These are phyloP conservation scores for Mycena indigotica DNA, from an alignment of 768 basidiomycete genomes.

Conservation along the genomic window DNA sequence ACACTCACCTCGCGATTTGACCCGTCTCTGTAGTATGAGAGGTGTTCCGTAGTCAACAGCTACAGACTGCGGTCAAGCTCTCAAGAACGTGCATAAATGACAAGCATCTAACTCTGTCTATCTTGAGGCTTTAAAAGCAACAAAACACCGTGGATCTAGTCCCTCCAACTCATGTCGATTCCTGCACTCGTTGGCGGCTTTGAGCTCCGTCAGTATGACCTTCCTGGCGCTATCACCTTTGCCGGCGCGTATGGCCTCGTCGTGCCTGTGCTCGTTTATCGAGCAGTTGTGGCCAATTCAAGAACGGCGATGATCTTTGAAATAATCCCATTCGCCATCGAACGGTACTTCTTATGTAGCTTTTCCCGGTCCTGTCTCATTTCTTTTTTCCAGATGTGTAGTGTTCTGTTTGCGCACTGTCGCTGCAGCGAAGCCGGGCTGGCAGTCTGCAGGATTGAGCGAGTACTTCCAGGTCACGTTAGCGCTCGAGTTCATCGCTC, in stretches of 20 bases:
- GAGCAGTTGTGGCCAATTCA: background rate
- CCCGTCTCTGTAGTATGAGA: background rate
- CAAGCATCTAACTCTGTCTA: background rate
- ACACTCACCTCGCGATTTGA: background rate
- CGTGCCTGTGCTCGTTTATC: constrained; percentile 7
- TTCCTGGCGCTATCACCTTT: constrained; percentile 6
- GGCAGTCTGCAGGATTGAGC: background rate
- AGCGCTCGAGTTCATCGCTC: background rate
- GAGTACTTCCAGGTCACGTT: background rate
- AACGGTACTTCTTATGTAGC: constrained; percentile 7
- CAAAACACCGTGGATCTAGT: background rate
- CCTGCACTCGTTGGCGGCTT: constrained; percentile 19
- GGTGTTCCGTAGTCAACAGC: background rate
- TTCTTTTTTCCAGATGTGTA: background rate
- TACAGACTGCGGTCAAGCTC: background rate
- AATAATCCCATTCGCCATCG: constrained; percentile 3
- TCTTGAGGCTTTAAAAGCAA: background rate
- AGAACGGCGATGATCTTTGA: constrained; percentile 2
- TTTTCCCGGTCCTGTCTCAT: background rate
- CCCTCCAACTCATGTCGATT: constrained; percentile 8
- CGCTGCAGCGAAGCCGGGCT: background rate
- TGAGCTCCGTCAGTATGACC: constrained; percentile 11
- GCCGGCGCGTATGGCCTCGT: constrained; percentile 16
- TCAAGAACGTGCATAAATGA: background rate
- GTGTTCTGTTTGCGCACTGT: background rate